Base-by-base conservation (phyloP, 371 early-diverging fungal genomes). In the Nematocida homosporus region DNA sequence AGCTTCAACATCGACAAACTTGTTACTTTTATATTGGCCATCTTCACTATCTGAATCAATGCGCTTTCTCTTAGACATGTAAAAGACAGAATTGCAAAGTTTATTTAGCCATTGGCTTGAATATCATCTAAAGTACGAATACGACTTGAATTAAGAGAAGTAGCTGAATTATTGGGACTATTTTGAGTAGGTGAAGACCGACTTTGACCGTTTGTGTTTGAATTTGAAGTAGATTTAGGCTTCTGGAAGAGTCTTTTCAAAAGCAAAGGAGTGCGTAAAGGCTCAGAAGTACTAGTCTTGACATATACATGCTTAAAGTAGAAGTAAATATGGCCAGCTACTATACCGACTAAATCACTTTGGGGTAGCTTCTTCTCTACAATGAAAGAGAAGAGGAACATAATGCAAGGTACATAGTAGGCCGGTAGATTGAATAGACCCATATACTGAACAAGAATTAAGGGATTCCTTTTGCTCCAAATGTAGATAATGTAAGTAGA, bases 381-480 rank as follows among this genome's bases (percentile, higher is more conserved):
- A 16, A 82, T 37, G 6, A 79, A 55, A 47, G 80, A 67, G 37
- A 83, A 81, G 27, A 82, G 25, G 30, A 83, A 81, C 56, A 83
- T 66, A 44, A 85, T 65, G 63, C 82, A 85, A 5, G 85, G 85
- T 2, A 83, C 54, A 54, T 83, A 85, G 51, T 82, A 82, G n/a
- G 83, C 83, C 23, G 81, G 79, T 56, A 85, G 79, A 25, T 44
- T 78, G 34, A 85, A 56, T 63, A 79, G 77, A 4, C 83, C 83
- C 53, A 83, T 64, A 50, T 82, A 77, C 68, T 83, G 83, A 4
- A 85, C 82, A 0, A 81, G 47, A 32, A 81, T 77, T 8, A 65
- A 25, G 18, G 83, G 83, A 57, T 85, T 85, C 44, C 64, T 82
- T 50, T 81, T 80, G 34, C 83, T 83, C 85, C 85, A 85, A 25